Evolutionary conservation across 2,329 filamentous ascomycete genomes (phyloP).

Genomic region (Chalaropsis thielavioides): DNA sequence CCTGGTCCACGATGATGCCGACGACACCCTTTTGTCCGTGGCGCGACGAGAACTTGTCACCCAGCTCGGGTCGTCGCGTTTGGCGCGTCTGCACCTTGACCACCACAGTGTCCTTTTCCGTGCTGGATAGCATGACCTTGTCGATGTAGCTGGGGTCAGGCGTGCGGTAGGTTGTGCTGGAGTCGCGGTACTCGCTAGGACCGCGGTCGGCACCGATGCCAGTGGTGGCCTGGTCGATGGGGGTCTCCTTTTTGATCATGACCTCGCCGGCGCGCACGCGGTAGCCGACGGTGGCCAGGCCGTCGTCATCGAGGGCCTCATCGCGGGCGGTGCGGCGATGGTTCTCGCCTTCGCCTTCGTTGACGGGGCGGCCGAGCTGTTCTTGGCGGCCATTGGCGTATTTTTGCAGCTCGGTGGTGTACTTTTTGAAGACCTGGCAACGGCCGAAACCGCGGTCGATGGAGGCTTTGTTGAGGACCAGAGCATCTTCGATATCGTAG

Average conservation of each 20-base stretch:
- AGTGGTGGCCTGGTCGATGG: slow-evolving; percentile 59
- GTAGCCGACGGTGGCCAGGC: slow-evolving; percentile 74
- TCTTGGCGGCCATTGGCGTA: slow-evolving; percentile 69
- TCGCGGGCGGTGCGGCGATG: slow-evolving; percentile 52
- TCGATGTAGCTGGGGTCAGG: slow-evolving; percentile 81
- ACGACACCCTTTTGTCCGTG: slow-evolving; percentile 98
- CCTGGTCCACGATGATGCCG: slow-evolving; percentile 89
- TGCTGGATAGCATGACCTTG: slow-evolving; percentile 87
- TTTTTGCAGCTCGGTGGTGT: slow-evolving; percentile 69
- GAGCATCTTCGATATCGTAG: slow-evolving; percentile 97
- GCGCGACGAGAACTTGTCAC: slow-evolving; percentile 96
- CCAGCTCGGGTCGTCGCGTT: slow-evolving; percentile 83
- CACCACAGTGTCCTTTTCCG: slow-evolving; percentile 70
- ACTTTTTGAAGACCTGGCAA: slow-evolving; percentile 96
- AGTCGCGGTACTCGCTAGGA: slow-evolving; percentile 49
- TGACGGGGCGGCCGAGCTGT: slow-evolving; percentile 45
- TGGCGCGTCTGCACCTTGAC: slow-evolving; percentile 96
- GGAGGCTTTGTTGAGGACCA: slow-evolving; percentile 92
- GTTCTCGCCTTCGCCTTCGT: slow-evolving; percentile 46
- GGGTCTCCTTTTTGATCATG: slow-evolving; percentile 81
- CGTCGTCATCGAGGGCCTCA: slow-evolving; percentile 65
- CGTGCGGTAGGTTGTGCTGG: slow-evolving; percentile 64
- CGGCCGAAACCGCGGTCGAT: slow-evolving; percentile 89
- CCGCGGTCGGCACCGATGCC: slow-evolving; percentile 54
- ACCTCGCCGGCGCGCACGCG: slow-evolving; percentile 65